Conservation (phyloP, 805 yeast genomes). For the Candida cerambycidarum region DNA sequence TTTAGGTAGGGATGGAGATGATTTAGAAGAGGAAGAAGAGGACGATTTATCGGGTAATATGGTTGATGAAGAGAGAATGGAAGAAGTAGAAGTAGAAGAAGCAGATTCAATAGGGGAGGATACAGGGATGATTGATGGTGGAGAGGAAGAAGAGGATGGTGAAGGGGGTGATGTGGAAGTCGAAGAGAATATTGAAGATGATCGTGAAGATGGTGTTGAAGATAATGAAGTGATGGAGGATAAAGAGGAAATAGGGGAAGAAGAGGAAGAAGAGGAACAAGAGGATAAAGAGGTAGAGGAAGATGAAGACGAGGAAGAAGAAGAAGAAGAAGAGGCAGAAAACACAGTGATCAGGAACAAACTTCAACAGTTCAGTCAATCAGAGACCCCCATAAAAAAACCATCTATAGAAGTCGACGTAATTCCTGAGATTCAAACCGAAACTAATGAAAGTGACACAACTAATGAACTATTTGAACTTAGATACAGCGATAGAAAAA, state of each 20-base stretch:
- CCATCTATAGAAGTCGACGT: too few species aligned
- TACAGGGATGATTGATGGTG: slow-evolving; percentile 25
- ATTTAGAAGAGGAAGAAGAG: slow-evolving; percentile 15
- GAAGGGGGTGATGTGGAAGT: slow-evolving; percentile 17
- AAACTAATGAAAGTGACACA: background rate
- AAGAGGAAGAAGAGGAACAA: slow-evolving; percentile 10
- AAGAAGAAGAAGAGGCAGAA: background rate
- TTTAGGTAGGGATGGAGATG: slow-evolving; percentile 17
- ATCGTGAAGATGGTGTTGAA: slow-evolving; percentile 5
- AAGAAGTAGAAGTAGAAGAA: background rate
- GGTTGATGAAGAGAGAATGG: background rate
- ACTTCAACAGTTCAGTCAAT: slow-evolving; percentile 5
- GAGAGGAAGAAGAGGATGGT: slow-evolving; percentile 18
- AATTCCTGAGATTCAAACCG: background rate
- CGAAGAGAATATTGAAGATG: slow-evolving; percentile 7
- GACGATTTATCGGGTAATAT: background rate
- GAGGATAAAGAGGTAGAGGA: slow-evolving; percentile 11
- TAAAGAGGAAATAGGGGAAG: slow-evolving; percentile 5
- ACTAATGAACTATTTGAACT: background rate
- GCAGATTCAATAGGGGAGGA: slow-evolving; percentile 4
- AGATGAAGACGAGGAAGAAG: background rate
- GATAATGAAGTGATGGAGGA: slow-evolving; percentile 12
- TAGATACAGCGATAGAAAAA: slow-evolving; percentile 6
- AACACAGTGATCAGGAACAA: slow-evolving; percentile 4
- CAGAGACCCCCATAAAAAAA: background rate